phyloP scores from a whole-genome alignment of 331 rosid species.

The Arachis monticola region DNA sequence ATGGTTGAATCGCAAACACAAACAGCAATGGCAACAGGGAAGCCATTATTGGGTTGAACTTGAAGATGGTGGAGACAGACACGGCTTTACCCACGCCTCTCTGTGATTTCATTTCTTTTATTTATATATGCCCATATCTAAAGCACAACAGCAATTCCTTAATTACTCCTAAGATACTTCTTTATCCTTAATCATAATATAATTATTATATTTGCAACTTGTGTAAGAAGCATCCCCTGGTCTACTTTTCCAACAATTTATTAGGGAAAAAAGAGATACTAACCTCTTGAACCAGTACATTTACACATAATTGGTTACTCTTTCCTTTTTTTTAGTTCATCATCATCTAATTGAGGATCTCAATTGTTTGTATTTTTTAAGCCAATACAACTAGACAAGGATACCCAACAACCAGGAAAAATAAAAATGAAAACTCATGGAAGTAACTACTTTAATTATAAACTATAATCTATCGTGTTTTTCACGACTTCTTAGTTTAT shows the following conservation, averaged over 20 bases:
- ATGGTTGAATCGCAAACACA: constrained; percentile 40
- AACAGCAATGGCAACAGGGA: constrained; percentile 32
- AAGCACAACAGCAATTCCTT: background rate
- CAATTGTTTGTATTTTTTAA: no score
- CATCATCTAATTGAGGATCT: no score
- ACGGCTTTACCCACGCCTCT: background rate
- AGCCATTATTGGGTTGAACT: constrained; percentile 6
- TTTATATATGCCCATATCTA: background rate
- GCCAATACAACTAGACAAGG: no score
- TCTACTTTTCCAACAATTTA: no score
- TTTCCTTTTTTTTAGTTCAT: no score
- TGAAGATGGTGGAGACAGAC: background rate
- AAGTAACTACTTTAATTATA: no score
- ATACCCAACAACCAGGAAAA: no score
- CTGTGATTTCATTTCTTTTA: background rate
- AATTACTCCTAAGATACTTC: constrained; percentile 9
- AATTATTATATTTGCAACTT: background rate
- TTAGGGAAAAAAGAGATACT: background rate
- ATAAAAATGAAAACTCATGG: no score
- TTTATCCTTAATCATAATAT: background rate
- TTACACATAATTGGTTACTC: no score
- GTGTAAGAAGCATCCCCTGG: background rate
- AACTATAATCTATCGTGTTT: background rate
- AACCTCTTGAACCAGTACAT: background rate
- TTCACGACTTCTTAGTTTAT: background rate